Evolutionary conservation across 2,329 filamentous ascomycete species (phyloP).

Genomic region (Talaromyces marneffei): DNA sequence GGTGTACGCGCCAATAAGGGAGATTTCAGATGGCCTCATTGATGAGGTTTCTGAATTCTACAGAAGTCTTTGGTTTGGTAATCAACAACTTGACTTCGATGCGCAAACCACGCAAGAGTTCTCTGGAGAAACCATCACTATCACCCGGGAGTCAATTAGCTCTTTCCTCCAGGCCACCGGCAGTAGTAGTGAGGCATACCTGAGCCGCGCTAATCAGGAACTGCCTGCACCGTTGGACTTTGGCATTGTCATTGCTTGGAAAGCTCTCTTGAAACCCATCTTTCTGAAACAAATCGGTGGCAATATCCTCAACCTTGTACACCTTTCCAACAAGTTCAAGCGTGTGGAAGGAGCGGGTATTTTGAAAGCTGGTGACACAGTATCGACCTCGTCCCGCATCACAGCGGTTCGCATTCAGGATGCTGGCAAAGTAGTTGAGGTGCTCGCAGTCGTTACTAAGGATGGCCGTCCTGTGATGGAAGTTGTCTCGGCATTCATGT

Average conservation of each 20-base stretch:
- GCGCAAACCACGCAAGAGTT: background rate
- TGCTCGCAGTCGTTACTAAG: slow-evolving; percentile 88
- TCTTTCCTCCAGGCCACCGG: slow-evolving; percentile 1
- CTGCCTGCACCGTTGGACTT: slow-evolving; percentile 56
- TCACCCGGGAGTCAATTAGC: background rate
- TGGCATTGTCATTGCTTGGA: slow-evolving; percentile 93
- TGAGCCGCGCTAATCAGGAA: background rate
- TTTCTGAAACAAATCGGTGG: slow-evolving; percentile 97
- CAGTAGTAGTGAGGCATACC: background rate
- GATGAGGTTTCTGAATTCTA: slow-evolving; percentile 99
- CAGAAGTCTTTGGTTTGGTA: slow-evolving; percentile 94
- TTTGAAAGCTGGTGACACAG: slow-evolving; percentile 86
- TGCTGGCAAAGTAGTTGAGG: slow-evolving; percentile 98
- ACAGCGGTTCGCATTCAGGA: slow-evolving; percentile 97
- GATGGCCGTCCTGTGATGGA: slow-evolving; percentile 87
- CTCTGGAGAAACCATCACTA: background rate
- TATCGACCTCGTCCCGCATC: slow-evolving; percentile 88
- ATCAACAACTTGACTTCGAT: slow-evolving; percentile 53
- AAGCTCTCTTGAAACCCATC: slow-evolving; percentile 89
- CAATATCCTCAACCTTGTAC: slow-evolving; percentile 90
- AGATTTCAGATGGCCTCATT: slow-evolving; percentile 93
- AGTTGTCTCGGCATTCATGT: slow-evolving; percentile 95
- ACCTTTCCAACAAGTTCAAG: slow-evolving; percentile 94
- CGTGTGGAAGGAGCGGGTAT: slow-evolving; percentile 94
- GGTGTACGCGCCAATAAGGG: slow-evolving; percentile 90